A percentile compares a stretch with the other conserved stretches of the same genome.
Evolutionary conservation across 805 yeast species (phyloP).

Genomic region (Nakazawaea ernobii): DNA sequence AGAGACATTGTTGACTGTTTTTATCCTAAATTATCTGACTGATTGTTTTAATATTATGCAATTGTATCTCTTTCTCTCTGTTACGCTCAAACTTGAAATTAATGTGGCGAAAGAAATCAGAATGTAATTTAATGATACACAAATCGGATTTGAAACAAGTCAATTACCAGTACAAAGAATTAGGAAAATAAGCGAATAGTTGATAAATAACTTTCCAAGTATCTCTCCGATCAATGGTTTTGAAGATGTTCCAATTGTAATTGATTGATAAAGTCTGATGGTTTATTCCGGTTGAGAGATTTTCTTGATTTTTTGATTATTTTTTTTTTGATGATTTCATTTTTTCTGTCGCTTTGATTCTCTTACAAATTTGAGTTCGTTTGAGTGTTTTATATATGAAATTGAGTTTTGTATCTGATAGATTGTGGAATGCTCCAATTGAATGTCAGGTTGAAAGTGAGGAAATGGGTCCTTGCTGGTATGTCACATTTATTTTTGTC

Average conservation of each 20-base stretch:
- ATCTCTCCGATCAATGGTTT: no score
- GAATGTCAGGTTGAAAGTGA: background rate
- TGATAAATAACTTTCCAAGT: no score
- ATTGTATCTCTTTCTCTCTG: background rate
- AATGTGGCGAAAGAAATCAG: no score
- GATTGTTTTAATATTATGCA: no score
- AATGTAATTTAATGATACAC: no score
- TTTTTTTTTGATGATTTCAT: background rate
- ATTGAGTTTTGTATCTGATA: background rate
- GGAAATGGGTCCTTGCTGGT: conserved; percentile 1
- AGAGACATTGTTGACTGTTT: background rate
- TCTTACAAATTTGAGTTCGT: no score
- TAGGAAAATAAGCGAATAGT: no score
- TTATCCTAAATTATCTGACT: background rate
- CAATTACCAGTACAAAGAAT: no score
- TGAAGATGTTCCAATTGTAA: background rate
- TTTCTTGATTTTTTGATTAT: background rate
- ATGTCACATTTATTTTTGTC: background rate
- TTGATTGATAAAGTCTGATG: background rate
- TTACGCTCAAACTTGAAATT: background rate
- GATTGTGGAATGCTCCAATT: background rate
- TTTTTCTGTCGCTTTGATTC: no score
- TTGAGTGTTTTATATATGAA: background rate
- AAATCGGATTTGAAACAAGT: no score
- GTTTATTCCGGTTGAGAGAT: background rate